Evolutionary conservation across 2,329 filamentous ascomycete genomes (phyloP).

Genomic region (Sclerotinia spermophila): DNA sequence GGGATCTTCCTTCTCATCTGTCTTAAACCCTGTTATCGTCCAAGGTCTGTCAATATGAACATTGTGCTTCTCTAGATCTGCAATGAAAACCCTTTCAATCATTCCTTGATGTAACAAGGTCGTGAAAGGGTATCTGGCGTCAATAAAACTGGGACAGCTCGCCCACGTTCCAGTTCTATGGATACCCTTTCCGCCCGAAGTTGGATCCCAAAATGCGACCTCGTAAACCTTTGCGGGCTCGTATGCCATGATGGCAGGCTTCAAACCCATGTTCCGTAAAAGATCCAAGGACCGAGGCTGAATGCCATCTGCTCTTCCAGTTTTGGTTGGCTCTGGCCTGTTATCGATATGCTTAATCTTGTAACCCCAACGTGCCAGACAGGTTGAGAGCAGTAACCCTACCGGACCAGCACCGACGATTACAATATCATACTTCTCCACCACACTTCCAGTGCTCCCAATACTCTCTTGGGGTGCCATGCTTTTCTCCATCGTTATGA

Average conservation of each 20-base stretch:
- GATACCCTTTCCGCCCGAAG: conserved; percentile 53
- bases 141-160: conserved; percentile 80
- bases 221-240: conserved; percentile 83
- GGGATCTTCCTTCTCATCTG: conserved; percentile 51
- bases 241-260: conserved; percentile 81
- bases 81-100: conserved; percentile 67
- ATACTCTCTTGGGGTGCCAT: conserved; percentile 25
- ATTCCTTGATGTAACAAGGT: conserved; percentile 68
- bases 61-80: conserved; percentile 60
- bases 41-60: conserved; percentile 61
- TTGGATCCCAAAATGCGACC: conserved; percentile 69
- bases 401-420: conserved; percentile 88
- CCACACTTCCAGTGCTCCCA: conserved; percentile 14
- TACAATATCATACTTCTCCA: conserved; percentile 59
- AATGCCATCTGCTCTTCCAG: conserved; percentile 86
- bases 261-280: conserved; percentile 83
- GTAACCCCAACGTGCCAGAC: conserved; percentile 88
- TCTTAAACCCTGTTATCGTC: conserved; percentile 58
- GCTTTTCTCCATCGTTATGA: conserved; percentile 26
- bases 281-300: conserved; percentile 86
- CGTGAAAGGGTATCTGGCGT: conserved; percentile 67
- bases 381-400: conserved; percentile 82
- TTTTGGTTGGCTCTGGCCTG: conserved; percentile 76
- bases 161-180: conserved; percentile 72
- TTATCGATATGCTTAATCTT: conserved; percentile 95